Evolutionary conservation across 768 basidiomycete species (phyloP), one percentile per base, ranked within the genome.

Genomic region (Naganishia onofrii): DNA sequence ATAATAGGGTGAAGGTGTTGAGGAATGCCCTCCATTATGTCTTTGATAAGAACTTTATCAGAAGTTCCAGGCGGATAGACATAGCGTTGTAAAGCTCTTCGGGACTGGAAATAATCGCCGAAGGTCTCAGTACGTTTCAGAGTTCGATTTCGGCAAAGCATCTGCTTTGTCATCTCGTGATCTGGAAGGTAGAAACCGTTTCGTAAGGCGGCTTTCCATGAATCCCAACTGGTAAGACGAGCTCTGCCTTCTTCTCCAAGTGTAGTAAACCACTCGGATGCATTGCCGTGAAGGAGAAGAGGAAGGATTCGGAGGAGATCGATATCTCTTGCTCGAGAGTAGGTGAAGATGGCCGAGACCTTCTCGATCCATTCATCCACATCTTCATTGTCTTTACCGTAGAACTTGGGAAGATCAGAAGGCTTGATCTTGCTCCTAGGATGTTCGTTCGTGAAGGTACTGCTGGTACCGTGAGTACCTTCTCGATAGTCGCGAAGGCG

Each of bases 121-220:
- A 67, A 67, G 4, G 52, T n/a, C 29, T 67, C 53, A 15, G 31
- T 42, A 17, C 29, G 48, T 17, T 42, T 29, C 17, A 67, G 53
- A 17, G 15, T 42, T 12, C 66, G 51, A n/a, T 54, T n/a, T 15
- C 19, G 66, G 46, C 52, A 53, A 13, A 29, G 66, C 31, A 19
- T 54, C n/a, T 34, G 26, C 15, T 15, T n/a, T 19, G 55, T 34
- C 26, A 31, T 68, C 26, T 3, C 29, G 56, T 68, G 67, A 57
- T 68, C 55, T 15, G 67, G 34, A 19, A 31, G n/a, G 32, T 58
- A 36, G 36, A 68, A 68, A 34, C 28, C 67, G n/a, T 68, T 58
- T 29, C 67, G 4, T 5, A 68, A 28, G 15, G 67, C 67, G 15
- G 29, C 67, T 52, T 58, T 57, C 55, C 55, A 57, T 9, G 29